These are phyloP conservation scores for Parathielavia appendiculata DNA, from an alignment of 495 filamentous ascomycete species.

Conservation along the genomic window DNA sequence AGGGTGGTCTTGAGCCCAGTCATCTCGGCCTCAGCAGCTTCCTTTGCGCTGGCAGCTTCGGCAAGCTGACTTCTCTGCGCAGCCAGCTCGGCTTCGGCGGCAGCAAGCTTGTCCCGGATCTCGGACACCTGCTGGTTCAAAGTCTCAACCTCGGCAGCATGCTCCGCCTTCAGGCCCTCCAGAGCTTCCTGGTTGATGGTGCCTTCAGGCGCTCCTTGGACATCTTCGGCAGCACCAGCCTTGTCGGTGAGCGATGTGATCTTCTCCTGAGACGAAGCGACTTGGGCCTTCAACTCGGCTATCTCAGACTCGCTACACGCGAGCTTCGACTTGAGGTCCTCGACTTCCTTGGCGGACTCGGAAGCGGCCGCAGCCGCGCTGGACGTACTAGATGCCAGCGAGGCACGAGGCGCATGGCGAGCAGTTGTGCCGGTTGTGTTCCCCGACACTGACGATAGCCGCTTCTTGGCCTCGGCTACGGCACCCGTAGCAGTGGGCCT, in stretches of 20 bases:
- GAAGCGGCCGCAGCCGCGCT: constrained; percentile 30
- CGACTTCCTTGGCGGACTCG: constrained; percentile 45
- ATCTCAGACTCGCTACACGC: constrained; percentile 43
- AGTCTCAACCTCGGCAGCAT: constrained; percentile 43
- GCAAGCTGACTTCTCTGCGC: constrained; percentile 34
- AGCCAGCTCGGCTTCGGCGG: constrained; percentile 37
- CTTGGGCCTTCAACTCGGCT: constrained; percentile 44
- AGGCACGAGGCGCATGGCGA: constrained; percentile 38
- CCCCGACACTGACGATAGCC: constrained; percentile 37
- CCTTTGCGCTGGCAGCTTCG: constrained; percentile 35
- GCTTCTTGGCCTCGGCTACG: constrained; percentile 46
- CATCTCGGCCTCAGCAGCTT: constrained; percentile 38
- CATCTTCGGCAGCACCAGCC: constrained; percentile 26
- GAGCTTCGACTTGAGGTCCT: constrained; percentile 49
- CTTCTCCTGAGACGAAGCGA: constrained; percentile 42
- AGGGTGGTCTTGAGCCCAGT: constrained; percentile 40
- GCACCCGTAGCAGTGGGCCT: constrained; percentile 33
- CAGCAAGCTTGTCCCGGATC: constrained; percentile 39
- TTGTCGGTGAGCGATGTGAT: constrained; percentile 40
- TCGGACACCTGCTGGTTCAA: constrained; percentile 39
- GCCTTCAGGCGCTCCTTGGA: constrained; percentile 12
- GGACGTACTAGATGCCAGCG: constrained; percentile 32
- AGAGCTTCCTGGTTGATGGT: constrained; percentile 38
- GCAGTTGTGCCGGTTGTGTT: constrained; percentile 17
- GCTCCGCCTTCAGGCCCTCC: constrained; percentile 42